Conservation (phyloP, 805 yeast genomes). For the Ogataea ganodermae region DNA sequence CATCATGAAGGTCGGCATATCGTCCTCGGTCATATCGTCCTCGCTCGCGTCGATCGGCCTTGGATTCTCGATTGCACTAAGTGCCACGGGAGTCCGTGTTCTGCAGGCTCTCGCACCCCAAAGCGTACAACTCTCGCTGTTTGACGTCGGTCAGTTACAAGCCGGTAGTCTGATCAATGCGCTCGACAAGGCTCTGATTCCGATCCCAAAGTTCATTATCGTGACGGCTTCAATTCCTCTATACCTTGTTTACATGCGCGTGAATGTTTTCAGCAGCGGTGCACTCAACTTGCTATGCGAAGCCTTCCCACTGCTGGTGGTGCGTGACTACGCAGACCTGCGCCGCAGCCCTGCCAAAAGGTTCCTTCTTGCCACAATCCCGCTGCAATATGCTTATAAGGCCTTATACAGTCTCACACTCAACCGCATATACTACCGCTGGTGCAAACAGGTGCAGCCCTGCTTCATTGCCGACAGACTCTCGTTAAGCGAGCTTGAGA, state of each 20-base stretch:
- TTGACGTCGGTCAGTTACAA: slow-evolving; percentile 25
- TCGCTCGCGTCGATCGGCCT: slow-evolving; percentile 27
- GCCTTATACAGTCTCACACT: slow-evolving; percentile 27
- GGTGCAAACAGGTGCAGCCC: slow-evolving; percentile 37
- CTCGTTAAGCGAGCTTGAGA: slow-evolving; percentile 33
- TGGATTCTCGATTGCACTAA: slow-evolving; percentile 22
- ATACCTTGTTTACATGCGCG: slow-evolving; percentile 29
- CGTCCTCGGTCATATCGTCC: slow-evolving; percentile 22
- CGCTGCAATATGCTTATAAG: slow-evolving; percentile 23
- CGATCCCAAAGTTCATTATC: slow-evolving; percentile 25
- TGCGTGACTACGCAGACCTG: slow-evolving; percentile 18
- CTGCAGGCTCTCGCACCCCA: slow-evolving; percentile 33
- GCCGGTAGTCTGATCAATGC: slow-evolving; percentile 19
- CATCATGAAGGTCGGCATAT: slow-evolving; percentile 22
- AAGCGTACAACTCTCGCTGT: slow-evolving; percentile 33
- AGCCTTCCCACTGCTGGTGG: slow-evolving; percentile 18
- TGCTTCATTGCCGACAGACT: slow-evolving; percentile 38
- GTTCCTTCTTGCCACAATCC: slow-evolving; percentile 18
- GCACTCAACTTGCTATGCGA: slow-evolving; percentile 13
- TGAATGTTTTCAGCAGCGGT: slow-evolving; percentile 12
- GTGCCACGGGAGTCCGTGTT: slow-evolving; percentile 34
- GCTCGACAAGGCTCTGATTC: slow-evolving; percentile 22
- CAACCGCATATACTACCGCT: slow-evolving; percentile 39
- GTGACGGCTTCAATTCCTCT: slow-evolving; percentile 35
- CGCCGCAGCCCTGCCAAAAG: slow-evolving; percentile 17